phyloP scores from a whole-genome alignment of 75 land plant species.

The Chamaecyparis obtusa region DNA sequence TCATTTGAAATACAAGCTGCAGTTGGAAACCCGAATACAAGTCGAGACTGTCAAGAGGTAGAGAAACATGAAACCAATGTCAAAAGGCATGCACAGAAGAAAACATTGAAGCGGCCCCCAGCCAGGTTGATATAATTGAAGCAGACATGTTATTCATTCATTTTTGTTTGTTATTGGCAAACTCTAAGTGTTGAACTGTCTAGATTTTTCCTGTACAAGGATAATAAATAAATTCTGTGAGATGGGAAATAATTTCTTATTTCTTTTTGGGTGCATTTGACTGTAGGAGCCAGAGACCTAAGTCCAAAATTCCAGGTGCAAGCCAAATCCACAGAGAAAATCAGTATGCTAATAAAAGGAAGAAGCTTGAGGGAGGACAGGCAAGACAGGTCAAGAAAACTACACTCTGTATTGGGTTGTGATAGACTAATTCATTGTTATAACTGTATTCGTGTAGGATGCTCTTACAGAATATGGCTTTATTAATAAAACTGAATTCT shows the following conservation, averaged over 20 bases:
- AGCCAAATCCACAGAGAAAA: neutral
- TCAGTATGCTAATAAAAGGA: constrained; percentile 72
- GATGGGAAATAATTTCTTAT: neutral
- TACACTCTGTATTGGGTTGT: neutral
- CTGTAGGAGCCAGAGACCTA: neutral
- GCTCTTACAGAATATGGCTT: neutral
- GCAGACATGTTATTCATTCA: neutral
- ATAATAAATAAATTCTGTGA: neutral
- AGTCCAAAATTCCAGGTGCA: neutral
- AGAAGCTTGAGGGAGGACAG: constrained; percentile 87
- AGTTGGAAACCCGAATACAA: neutral
- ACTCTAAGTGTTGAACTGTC: neutral
- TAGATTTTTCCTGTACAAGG: neutral
- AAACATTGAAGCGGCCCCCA: neutral
- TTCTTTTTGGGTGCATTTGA: neutral
- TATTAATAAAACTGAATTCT: neutral
- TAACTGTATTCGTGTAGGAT: neutral
- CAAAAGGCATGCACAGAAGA: neutral
- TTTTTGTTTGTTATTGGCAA: neutral
- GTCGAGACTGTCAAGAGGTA: neutral
- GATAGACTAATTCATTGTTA: neutral
- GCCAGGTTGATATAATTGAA: constrained; percentile 1
- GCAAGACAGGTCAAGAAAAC: constrained; percentile 55
- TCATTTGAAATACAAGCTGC: constrained; percentile 1
- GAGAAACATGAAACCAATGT: neutral